phyloP scores from a whole-genome alignment of 306 rosid species.

The Gastrolobium villosum region DNA sequence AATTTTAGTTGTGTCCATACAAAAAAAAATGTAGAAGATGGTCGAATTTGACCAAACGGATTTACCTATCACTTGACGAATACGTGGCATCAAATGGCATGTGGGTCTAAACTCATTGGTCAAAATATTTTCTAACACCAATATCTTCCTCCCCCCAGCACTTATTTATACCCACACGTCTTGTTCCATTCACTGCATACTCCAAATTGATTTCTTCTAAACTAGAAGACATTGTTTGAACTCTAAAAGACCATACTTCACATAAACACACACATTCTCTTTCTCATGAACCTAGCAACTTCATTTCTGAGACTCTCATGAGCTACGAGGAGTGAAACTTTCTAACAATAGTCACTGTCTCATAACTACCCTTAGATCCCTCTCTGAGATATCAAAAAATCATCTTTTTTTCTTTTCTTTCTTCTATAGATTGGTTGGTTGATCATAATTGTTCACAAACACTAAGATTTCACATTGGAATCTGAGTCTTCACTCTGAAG shows the following conservation, averaged over 20 bases:
- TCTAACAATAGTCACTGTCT: not conserved
- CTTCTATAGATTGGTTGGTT: constrained; percentile 5
- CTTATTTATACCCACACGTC: constrained; percentile 36
- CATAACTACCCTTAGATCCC: not conserved
- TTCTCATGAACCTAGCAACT: not conserved
- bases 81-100: not conserved
- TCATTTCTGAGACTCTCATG: not conserved
- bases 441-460: constrained; percentile 10
- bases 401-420: not conserved
- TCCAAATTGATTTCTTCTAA: not conserved
- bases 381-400: not conserved
- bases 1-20: not conserved
- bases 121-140: not conserved
- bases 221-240: not conserved
- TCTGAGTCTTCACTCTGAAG: not conserved
- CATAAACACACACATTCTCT: not conserved
- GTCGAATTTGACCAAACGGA: constrained; percentile 1
- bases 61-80: not conserved
- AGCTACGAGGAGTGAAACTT: not conserved
- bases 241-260: not conserved
- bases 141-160: not conserved
- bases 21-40: not conserved
- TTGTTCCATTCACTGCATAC: constrained; percentile 1
- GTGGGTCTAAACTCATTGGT: not conserved
- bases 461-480: not conserved